Base-by-base conservation (phyloP, 192 early-diverging fungal species). In the Coemansia sp. region DNA sequence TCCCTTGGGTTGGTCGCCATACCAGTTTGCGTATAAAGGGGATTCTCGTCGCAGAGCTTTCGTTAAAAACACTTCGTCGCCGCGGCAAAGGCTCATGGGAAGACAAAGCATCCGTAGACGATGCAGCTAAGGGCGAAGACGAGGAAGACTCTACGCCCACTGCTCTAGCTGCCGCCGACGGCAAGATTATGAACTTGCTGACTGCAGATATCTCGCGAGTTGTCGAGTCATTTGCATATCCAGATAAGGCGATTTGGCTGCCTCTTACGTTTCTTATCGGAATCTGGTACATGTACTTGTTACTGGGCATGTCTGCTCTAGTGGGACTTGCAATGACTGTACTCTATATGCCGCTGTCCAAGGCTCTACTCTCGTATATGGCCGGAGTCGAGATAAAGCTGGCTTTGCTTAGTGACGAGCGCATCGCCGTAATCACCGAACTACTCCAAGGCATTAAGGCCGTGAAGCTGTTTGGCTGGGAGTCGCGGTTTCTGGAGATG, bases 381-480 rank as follows among this genome's bases (percentile, higher is more conserved):
- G 78, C 81, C 42, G 72, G 66, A n/a, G 57, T 87, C 75, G 88
- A 93, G 68, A 78, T 85, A 17, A 79, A 80, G 29, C 70, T 89
- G 21, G 88, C 81, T 54, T 59, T 74, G 7, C 76, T 88, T 39
- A 83, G 85, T 46, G 95, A 96, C 73, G 86, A 90, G 64, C 87
- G 95, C 16, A 79, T 96, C 27, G 83, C 88, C 35, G 77, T 85
- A 41, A 89, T 93, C 39, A 96, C 92, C 62, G 94, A 98, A 80
- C 78, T 93, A 29, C 73, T 95, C 31, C 86, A 93, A 74, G 94
- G 93, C 31, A 96, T 98, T 51, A 87, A 93, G 44, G 90, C 97
- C 21, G 88, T 97, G 50, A 98, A 98, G 71, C 89, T 97, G 70
- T 92, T 93, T 76, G 91, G 89, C 35, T 94, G 93, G 93, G 92